Base-by-base conservation (phyloP, 805 yeast genomes). In the Metschnikowia lunata region DNA sequence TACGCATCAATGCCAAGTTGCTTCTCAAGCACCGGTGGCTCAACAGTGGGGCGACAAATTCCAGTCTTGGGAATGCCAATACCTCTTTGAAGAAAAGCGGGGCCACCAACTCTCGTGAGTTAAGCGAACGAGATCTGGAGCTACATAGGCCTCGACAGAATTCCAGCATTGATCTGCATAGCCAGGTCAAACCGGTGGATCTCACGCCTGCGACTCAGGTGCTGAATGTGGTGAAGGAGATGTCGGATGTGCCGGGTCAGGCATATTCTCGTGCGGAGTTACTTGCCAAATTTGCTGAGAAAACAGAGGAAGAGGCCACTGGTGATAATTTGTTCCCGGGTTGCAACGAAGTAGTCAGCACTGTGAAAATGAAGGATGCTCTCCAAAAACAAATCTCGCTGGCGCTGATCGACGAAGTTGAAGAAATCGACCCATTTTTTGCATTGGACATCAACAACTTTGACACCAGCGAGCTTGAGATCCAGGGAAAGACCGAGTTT, bases 11-110 rank as follows among this genome's bases (percentile, higher is more conserved):
- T 6, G 91, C 91, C 0, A 64, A 64, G 29, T 63, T 74, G 31
- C 66, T 88, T 26, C 60, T 78, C 23, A 59, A 69, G 27, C 90
- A 85, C 57, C 71, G 72, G 14, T 87, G 95, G 95, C 53, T 86
- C 32, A 31, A n/a, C 30, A 12, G 30, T 7, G 10, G 13, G 26
- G 11, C 14, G 30, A 8, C 34, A 14, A 31, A 4, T 13, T 13
- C 34, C 15, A 12, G 15, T 10, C 11, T 8, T 13, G 15, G 4
- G 34, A 10, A 12, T 8, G 9, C n/a, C 15, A 12, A 11, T 8
- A 31, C 13, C 8, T 8, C 13, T 8, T 31, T 13, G n/a, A 12
- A 13, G 11, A 27, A 15, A 15, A 10, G 10, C 30, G 32, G 26
- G 11, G 31, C 18, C 15, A 11, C 31, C 11, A 29, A 29, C n/a